These are phyloP conservation scores for Starmerella apicola DNA, from an alignment of 805 yeast species.

Conservation along the genomic window DNA sequence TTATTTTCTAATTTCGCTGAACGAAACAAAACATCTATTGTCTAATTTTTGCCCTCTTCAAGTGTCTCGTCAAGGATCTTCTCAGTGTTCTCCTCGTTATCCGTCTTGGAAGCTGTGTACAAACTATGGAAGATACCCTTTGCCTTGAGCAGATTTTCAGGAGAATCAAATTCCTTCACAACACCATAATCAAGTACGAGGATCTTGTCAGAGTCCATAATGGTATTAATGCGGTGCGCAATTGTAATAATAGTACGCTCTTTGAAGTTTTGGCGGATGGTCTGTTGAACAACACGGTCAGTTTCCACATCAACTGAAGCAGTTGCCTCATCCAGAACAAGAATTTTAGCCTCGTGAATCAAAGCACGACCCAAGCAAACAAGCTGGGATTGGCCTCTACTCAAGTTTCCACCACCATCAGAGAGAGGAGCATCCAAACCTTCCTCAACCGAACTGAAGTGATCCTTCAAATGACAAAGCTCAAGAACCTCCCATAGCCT, in stretches of 20 bases:
- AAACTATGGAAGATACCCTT: conserved; percentile 20
- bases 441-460: conserved; percentile 40
- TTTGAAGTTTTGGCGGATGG: conserved; percentile 53
- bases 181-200: conserved; percentile 58
- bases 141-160: conserved; percentile 24
- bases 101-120: conserved; percentile 13
- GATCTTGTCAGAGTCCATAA: conserved; percentile 65
- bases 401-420: conserved; percentile 67
- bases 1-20: too few species aligned
- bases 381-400: conserved; percentile 73
- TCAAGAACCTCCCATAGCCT: conserved; percentile 69
- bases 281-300: conserved; percentile 60
- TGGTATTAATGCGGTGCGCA: conserved; percentile 73
- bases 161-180: conserved; percentile 60
- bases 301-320: conserved; percentile 77
- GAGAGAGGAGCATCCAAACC: conserved; percentile 41
- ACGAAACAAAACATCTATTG: too few species aligned
- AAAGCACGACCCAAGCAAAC: conserved; percentile 70
- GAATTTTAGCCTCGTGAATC: conserved; percentile 51
- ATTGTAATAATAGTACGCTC: conserved; percentile 68
- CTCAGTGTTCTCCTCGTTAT: conserved; percentile 1
- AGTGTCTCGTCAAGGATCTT: too few species aligned
- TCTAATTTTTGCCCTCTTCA: too few species aligned
- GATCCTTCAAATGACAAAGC: conserved; percentile 63
- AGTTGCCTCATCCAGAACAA: conserved; percentile 68